Conservation (phyloP, 139 green algal genomes). For the Deuterostichococcus epilithicus region DNA sequence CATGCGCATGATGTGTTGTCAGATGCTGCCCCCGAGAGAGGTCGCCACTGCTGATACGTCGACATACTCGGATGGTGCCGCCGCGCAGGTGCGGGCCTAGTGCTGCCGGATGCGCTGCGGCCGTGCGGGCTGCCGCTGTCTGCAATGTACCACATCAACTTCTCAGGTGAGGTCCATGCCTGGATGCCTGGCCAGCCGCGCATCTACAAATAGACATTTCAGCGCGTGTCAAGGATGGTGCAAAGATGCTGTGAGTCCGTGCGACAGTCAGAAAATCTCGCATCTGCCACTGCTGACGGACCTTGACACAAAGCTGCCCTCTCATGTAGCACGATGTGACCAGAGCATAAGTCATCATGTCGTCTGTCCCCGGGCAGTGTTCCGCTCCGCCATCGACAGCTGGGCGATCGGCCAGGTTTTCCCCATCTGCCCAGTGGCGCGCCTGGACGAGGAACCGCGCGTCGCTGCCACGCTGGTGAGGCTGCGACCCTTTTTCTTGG, state of each 20-base stretch:
- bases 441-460: slow-evolving; percentile 47
- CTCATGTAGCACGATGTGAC: too few relatives aligned
- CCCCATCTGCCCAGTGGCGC: slow-evolving; percentile 57
- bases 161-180: slow-evolving; percentile 1
- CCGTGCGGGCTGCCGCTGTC: slow-evolving; percentile 12
- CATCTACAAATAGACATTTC: too few relatives aligned
- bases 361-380: slow-evolving; percentile 29
- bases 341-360: too few relatives aligned
- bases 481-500: too few relatives aligned
- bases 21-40: too few relatives aligned
- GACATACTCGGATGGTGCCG: too few relatives aligned
- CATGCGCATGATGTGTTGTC: too few relatives aligned
- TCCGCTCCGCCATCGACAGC: slow-evolving; percentile 53
- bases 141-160: slow-evolving; percentile 28
- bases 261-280: too few relatives aligned
- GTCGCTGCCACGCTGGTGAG: slow-evolving; percentile 37
- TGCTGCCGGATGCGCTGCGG: slow-evolving; percentile 34
- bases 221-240: too few relatives aligned
- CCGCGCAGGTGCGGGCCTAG: not conserved
- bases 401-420: slow-evolving; percentile 74
- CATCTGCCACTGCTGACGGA: slow-evolving; percentile 3
- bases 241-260: too few relatives aligned
- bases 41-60: too few relatives aligned
- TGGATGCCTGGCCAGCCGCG: not conserved
- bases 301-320: slow-evolving; percentile 43